Conservation (phyloP, 2,329 filamentous ascomycete species). For the Epichloe hybrida region DNA sequence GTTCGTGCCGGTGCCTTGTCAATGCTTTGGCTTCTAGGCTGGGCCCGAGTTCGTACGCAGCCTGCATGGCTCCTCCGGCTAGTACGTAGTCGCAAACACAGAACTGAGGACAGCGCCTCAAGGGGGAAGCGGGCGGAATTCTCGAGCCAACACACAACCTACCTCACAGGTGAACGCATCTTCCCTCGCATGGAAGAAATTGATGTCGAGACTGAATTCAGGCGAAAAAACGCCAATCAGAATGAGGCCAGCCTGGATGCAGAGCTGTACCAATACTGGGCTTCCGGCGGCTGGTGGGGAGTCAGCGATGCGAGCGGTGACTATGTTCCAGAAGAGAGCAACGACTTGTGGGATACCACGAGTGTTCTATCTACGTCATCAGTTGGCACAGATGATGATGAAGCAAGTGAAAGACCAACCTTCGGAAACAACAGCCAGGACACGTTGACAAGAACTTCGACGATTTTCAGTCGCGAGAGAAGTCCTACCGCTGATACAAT, state of each 20-base stretch:
- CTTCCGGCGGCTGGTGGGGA: slow-evolving; percentile 72
- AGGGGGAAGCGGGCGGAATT: neutral
- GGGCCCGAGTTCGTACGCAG: slow-evolving; percentile 27
- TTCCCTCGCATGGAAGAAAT: slow-evolving; percentile 49
- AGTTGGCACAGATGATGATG: slow-evolving; percentile 21
- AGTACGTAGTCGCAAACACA: slow-evolving; percentile 16
- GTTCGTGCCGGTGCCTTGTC: slow-evolving; percentile 19
- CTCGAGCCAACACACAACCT: neutral
- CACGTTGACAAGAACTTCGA: slow-evolving; percentile 63
- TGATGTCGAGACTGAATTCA: slow-evolving; percentile 71
- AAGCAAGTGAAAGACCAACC: slow-evolving; percentile 33
- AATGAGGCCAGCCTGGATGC: slow-evolving; percentile 57
- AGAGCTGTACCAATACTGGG: slow-evolving; percentile 75
- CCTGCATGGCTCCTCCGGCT: slow-evolving; percentile 43
- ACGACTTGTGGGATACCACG: slow-evolving; percentile 58
- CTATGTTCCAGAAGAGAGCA: slow-evolving; percentile 44
- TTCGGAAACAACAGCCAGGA: slow-evolving; percentile 40
- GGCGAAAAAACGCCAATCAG: slow-evolving; percentile 34
- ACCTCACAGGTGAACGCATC: slow-evolving; percentile 31
- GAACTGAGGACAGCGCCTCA: neutral
- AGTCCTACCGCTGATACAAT: slow-evolving; percentile 49
- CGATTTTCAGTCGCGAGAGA: slow-evolving; percentile 31
- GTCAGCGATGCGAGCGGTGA: slow-evolving; percentile 68
- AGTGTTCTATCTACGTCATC: slow-evolving; percentile 56
- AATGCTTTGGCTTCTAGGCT: slow-evolving; percentile 41